Conservation (phyloP, 805 yeast genomes). For the Kazachstania kunashirensis region DNA sequence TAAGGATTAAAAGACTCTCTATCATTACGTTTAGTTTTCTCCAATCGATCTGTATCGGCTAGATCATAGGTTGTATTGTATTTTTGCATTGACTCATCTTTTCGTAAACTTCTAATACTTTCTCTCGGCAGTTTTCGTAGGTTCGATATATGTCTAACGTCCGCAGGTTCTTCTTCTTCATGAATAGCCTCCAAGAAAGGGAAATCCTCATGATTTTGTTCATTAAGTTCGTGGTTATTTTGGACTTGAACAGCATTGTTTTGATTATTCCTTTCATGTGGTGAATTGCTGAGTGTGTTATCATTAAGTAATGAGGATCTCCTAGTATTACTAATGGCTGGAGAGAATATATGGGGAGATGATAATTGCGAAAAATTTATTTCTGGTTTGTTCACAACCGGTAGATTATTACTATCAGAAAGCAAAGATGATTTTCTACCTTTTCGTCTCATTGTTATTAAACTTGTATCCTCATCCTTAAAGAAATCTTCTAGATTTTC, state of each 20-base stretch:
- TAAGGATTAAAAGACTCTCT: conserved; percentile 5
- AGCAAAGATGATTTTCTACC: conserved; percentile 19
- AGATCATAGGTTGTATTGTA: conserved; percentile 3
- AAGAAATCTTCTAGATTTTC: conserved; percentile 52
- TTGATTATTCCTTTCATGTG: neutral
- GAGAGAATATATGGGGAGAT: conserved; percentile 10
- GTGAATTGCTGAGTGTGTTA: neutral
- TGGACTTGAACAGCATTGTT: neutral
- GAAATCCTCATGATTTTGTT: neutral
- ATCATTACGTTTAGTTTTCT: neutral
- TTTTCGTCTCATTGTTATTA: conserved; percentile 8
- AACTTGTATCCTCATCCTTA: conserved; percentile 36
- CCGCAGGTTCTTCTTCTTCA: conserved; percentile 1
- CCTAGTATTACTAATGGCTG: conserved; percentile 3
- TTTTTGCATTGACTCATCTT: neutral
- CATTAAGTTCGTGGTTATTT: neutral
- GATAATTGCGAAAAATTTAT: conserved; percentile 3
- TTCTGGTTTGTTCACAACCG: neutral
- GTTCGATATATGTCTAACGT: too few species aligned
- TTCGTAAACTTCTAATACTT: neutral
- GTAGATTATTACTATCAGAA: conserved; percentile 3
- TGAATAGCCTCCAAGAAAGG: neutral
- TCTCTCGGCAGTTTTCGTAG: too few species aligned
- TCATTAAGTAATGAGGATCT: conserved; percentile 1
- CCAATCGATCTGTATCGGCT: neutral